phyloP scores from a whole-genome alignment of 2,329 filamentous ascomycete species.

The Fusarium domesticum region DNA sequence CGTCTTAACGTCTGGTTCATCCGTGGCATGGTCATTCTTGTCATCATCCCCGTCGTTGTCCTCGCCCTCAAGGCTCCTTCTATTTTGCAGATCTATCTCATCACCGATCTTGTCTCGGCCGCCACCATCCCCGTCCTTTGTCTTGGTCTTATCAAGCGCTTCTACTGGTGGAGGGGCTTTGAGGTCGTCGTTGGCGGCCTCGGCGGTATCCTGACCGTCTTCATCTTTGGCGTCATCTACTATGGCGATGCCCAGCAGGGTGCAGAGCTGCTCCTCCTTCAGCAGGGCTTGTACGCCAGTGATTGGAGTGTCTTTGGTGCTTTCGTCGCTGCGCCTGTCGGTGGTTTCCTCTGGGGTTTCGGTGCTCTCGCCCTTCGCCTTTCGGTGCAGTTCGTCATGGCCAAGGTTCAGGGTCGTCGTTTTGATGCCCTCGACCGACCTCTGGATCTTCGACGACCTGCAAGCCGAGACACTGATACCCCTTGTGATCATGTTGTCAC shows the following conservation, averaged over 20 bases:
- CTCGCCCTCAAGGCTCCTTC: constrained; percentile 71
- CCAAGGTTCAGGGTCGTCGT: constrained; percentile 55
- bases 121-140: constrained; percentile 72
- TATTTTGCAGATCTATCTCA: constrained; percentile 78
- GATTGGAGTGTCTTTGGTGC: constrained; percentile 84
- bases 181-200: constrained; percentile 77
- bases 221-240: constrained; percentile 77
- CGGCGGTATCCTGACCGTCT: constrained; percentile 74
- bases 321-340: constrained; percentile 75
- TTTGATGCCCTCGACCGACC: constrained; percentile 67
- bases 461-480: constrained; percentile 31
- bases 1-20: constrained; percentile 73
- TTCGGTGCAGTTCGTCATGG: constrained; percentile 53
- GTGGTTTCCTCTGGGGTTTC: constrained; percentile 69
- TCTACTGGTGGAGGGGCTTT: constrained; percentile 77
- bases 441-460: constrained; percentile 23
- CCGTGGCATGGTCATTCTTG: constrained; percentile 62
- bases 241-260: constrained; percentile 64
- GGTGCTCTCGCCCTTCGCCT: constrained; percentile 61
- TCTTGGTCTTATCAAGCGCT: constrained; percentile 65
- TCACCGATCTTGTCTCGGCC: constrained; percentile 75
- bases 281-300: constrained; percentile 69
- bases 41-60: constrained; percentile 72
- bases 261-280: constrained; percentile 65
- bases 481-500: constrained; percentile 24